These are phyloP conservation scores for Suillus plorans DNA, from an alignment of 768 basidiomycete genomes.

Conservation along the genomic window DNA sequence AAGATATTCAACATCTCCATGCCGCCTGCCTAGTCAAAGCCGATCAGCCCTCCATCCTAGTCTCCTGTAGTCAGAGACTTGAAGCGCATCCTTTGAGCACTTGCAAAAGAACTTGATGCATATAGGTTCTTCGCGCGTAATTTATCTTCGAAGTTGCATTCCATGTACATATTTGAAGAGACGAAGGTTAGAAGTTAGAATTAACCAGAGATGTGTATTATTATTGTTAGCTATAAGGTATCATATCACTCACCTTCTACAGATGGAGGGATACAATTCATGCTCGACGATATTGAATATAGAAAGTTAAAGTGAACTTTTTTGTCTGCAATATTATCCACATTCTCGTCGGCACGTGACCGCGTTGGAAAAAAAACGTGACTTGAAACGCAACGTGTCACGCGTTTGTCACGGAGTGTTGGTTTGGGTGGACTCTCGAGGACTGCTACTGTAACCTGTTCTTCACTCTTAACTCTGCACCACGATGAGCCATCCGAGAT, in stretches of 20 bases:
- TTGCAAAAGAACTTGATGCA: neutral
- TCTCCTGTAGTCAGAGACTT: neutral
- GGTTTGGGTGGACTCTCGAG: neutral
- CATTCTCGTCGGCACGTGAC: neutral
- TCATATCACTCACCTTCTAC: neutral
- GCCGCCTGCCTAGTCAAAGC: neutral
- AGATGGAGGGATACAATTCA: neutral
- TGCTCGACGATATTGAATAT: no score
- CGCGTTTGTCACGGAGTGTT: neutral
- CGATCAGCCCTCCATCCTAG: neutral
- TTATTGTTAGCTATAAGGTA: no score
- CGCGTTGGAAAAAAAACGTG: neutral
- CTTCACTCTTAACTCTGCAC: neutral
- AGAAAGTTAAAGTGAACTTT: no score
- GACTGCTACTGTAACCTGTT: neutral
- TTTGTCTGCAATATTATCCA: no score
- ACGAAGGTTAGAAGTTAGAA: neutral
- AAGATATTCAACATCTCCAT: no score
- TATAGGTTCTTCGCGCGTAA: neutral
- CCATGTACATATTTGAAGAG: neutral
- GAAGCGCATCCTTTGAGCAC: neutral
- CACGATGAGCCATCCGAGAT: constrained; percentile 22
- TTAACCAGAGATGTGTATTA: neutral
- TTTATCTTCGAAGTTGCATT: neutral
- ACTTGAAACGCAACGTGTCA: neutral